These are phyloP conservation scores for Zygosaccharomyces bailii DNA, from an alignment of 805 yeast species.

Conservation along the genomic window DNA sequence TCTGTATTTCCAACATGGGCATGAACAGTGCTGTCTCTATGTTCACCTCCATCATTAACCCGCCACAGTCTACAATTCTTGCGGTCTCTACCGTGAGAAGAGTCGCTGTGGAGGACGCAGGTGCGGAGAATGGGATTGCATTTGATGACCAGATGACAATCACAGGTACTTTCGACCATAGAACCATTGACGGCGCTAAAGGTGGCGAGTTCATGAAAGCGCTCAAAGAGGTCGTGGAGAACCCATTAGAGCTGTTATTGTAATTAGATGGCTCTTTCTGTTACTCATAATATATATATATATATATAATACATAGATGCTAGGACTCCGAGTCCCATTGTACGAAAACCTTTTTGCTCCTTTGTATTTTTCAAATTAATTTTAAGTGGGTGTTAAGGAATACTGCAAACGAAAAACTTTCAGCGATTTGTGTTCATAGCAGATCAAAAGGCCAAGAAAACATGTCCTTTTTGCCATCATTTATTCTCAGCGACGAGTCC, in stretches of 20 bases:
- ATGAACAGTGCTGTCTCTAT: slow-evolving; percentile 92
- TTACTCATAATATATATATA: background rate
- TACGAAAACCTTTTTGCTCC: slow-evolving; percentile 1
- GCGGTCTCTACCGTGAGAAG: slow-evolving; percentile 93
- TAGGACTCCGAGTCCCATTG: slow-evolving; percentile 1
- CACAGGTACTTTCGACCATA: slow-evolving; percentile 97
- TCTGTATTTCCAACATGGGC: slow-evolving; percentile 97
- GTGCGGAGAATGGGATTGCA: slow-evolving; percentile 85
- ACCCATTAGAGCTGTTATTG: slow-evolving; percentile 90
- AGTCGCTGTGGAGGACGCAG: slow-evolving; percentile 88
- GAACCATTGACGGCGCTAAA: slow-evolving; percentile 94
- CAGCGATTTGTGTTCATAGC: background rate
- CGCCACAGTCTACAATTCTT: slow-evolving; percentile 91
- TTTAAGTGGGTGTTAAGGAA: background rate
- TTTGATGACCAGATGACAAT: slow-evolving; percentile 88
- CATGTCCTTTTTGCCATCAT: slow-evolving; percentile 37
- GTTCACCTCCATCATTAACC: slow-evolving; percentile 97
- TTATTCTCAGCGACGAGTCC: slow-evolving; percentile 38
- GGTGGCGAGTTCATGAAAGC: slow-evolving; percentile 97
- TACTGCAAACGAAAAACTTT: background rate
- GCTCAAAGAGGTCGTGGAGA: slow-evolving; percentile 85
- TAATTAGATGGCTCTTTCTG: slow-evolving; percentile 36
- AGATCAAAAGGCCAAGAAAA: slow-evolving; percentile 1
- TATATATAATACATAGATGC: background rate
- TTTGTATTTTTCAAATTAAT: background rate